Conservation (phyloP, 129 eudicot species). For the Deinandra increscens region DNA sequence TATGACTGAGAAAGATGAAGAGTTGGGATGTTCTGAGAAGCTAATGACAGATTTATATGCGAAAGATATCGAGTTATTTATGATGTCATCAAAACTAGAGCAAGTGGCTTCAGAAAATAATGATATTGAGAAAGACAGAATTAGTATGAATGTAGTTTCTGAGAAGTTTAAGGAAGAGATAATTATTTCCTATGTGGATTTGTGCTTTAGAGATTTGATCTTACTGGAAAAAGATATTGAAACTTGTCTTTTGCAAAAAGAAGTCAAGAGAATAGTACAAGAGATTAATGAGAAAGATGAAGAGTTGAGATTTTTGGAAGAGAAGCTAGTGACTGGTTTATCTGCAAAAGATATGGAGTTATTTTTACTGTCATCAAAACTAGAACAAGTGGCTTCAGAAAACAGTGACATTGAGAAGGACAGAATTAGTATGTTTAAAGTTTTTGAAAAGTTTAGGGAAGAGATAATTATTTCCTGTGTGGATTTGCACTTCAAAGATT, state of each 20-base stretch:
- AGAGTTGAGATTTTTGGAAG: neutral
- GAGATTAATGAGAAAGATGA: neutral
- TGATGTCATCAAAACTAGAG: constrained; percentile 11
- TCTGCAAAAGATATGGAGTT: constrained; percentile 11
- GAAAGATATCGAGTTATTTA: constrained; percentile 10
- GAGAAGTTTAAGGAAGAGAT: constrained; percentile 5
- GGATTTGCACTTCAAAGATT: neutral
- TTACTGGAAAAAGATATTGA: constrained; percentile 1
- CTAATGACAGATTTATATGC: neutral
- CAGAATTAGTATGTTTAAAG: neutral
- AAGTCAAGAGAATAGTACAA: neutral
- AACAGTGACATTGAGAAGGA: neutral
- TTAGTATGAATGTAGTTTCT: neutral
- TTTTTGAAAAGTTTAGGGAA: constrained; percentile 1
- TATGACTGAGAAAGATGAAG: neutral
- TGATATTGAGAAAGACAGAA: neutral
- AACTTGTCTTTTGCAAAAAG: constrained; percentile 11
- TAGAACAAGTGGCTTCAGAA: constrained; percentile 3
- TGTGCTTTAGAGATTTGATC: neutral
- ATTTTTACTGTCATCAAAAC: constrained; percentile 6
- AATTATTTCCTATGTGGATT: neutral
- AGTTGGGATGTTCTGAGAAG: neutral
- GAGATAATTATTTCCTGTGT: neutral
- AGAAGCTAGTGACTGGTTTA: neutral
- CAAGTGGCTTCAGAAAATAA: constrained; percentile 1